Evolutionary conservation across 352 stramenopile genomes (phyloP), one percentile per base, ranked within the genome.

Genomic region (Thraustochytrium sp.): DNA sequence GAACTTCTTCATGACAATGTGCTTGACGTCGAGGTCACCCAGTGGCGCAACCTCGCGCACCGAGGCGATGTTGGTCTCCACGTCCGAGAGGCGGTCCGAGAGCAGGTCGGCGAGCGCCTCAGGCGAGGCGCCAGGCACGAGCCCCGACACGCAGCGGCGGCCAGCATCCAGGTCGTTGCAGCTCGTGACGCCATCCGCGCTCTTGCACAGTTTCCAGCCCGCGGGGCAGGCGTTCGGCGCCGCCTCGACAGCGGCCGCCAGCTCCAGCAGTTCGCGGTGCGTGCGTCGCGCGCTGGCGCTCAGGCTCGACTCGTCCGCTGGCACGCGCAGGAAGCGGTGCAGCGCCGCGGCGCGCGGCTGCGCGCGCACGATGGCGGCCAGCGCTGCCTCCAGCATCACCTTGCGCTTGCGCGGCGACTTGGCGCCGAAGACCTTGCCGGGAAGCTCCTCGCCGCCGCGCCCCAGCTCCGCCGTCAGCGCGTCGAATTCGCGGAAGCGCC

Each of bases 11-110:
- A 72, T 72, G 40, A 72, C 36, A 29, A 72, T 11, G 36, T 72
- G 46, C 34, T 49, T 49, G 3, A 72, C 59, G 26, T 72, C 59
- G 36, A 72, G 59, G 16, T 31, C 59, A 16, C 59, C 59, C 4
- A 72, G 26, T 13, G 59, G 59, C 40, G 59, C 42, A 31, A 98
- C 88, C 82, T 98, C 94, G 16, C 91, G 90, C 18, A 98, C 86
- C 0, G 89, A 92, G 78, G 98, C 94, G 72, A 96, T 97, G 88
- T 97, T 96, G 62, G 99, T 98, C 89, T 99, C 97, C 80, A 99
- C 93, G 85, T 98, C 99, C 21, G 92, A 97, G 54, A 98, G 96
- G 72, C 94, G 34, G 11, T 11, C 23, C 26, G 46, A 21, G 21
- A 72, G 40, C 9, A 72, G 42, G 8, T 72, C 9, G 26, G 36